phyloP scores from a whole-genome alignment of 352 stramenopile species.

The Peronosclerospora sorghi region DNA sequence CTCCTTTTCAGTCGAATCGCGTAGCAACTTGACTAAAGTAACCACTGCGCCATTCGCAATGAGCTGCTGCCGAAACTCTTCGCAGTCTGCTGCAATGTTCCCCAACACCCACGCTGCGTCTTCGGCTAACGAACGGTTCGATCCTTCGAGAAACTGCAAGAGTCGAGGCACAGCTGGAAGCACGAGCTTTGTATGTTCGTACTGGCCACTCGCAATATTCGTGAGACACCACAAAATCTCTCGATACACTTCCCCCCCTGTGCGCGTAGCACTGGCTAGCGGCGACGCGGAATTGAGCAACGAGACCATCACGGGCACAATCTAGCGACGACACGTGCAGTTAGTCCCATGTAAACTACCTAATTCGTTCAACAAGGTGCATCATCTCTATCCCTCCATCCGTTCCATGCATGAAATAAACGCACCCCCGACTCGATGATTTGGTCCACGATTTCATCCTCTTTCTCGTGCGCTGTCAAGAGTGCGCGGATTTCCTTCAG shows the following conservation, averaged over 20 bases:
- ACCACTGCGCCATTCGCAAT: constrained; percentile 42
- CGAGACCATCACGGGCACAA: constrained; percentile 57
- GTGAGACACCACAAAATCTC: constrained; percentile 79
- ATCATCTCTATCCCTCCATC: background rate
- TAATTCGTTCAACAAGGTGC: background rate
- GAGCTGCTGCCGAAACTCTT: constrained; percentile 75
- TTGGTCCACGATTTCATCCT: constrained; percentile 57
- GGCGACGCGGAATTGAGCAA: constrained; percentile 58
- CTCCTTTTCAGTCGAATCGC: constrained; percentile 1
- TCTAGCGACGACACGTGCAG: constrained; percentile 22
- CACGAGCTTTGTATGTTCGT: constrained; percentile 75
- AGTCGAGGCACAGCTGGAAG: constrained; percentile 63
- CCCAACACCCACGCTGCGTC: constrained; percentile 72
- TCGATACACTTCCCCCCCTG: constrained; percentile 57
- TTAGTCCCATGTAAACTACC: background rate
- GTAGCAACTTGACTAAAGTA: constrained; percentile 4
- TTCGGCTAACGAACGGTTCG: constrained; percentile 51
- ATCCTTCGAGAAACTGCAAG: constrained; percentile 53
- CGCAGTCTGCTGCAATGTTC: constrained; percentile 79
- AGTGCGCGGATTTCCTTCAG: constrained; percentile 57
- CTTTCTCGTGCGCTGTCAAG: constrained; percentile 45
- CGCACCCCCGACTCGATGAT: constrained; percentile 69
- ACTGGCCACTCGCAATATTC: constrained; percentile 74
- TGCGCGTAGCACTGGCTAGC: constrained; percentile 46
- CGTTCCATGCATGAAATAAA: background rate